These are phyloP conservation scores for Lentinula sp. DNA, from an alignment of 768 basidiomycete genomes.

Conservation along the genomic window DNA sequence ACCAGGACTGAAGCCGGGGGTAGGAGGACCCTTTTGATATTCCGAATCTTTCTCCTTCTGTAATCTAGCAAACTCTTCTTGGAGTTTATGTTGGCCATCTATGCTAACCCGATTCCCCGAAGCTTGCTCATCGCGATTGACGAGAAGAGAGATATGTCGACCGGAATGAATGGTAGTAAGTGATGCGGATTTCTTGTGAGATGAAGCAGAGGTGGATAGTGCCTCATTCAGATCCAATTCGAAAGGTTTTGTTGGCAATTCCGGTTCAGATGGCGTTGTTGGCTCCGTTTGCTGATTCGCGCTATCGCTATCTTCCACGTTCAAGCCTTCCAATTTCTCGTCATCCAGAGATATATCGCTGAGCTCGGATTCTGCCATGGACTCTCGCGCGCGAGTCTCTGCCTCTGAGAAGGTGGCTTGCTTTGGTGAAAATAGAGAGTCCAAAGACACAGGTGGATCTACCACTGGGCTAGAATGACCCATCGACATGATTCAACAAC, in stretches of 20 bases:
- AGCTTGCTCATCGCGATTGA: slow-evolving; percentile 39
- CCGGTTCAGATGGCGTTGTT: background rate
- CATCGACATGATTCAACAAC: slow-evolving; percentile 13
- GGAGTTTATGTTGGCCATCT: slow-evolving; percentile 65
- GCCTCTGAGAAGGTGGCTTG: slow-evolving; percentile 17
- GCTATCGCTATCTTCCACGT: background rate
- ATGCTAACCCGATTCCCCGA: slow-evolving; percentile 40
- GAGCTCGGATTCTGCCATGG: slow-evolving; percentile 54
- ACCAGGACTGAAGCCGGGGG: slow-evolving; percentile 22
- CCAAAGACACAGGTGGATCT: slow-evolving; percentile 24
- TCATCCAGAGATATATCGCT: slow-evolving; percentile 59
- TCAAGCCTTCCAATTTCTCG: slow-evolving; percentile 16
- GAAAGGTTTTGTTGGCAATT: background rate
- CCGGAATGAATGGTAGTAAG: slow-evolving; percentile 49
- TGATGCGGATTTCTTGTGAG: slow-evolving; percentile 62
- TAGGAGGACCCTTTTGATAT: slow-evolving; percentile 15
- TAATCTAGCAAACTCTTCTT: slow-evolving; percentile 68
- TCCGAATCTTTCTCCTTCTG: slow-evolving; percentile 47
- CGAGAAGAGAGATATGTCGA: slow-evolving; percentile 46
- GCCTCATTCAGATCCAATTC: background rate
- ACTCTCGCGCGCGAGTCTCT: slow-evolving; percentile 25
- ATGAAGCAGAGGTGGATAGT: background rate
- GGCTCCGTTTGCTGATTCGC: background rate
- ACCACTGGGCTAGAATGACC: slow-evolving; percentile 5
- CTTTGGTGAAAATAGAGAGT: slow-evolving; percentile 47